phyloP scores from a whole-genome alignment of 495 filamentous ascomycete genomes.

The Neurospora intermedia region DNA sequence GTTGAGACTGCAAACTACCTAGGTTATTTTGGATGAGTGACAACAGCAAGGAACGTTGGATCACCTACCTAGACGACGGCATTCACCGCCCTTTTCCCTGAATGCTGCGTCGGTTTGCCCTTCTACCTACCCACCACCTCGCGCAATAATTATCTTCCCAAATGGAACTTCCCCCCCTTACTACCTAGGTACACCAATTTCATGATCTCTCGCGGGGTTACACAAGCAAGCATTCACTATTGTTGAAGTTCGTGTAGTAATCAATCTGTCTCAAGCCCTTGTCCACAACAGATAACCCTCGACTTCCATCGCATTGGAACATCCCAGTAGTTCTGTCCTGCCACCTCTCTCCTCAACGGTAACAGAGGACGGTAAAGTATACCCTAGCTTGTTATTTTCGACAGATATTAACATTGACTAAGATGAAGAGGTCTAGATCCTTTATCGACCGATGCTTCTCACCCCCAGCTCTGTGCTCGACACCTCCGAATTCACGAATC shows the following conservation, averaged over 20 bases:
- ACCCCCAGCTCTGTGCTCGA: neutral
- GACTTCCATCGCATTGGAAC: neutral
- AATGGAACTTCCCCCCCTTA: neutral
- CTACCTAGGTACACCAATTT: neutral
- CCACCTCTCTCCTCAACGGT: neutral
- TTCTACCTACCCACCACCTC: neutral
- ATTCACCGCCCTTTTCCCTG: neutral
- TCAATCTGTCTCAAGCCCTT: neutral
- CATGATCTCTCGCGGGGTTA: neutral
- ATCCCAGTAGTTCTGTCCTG: neutral
- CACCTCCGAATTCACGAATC: neutral
- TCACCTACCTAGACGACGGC: neutral
- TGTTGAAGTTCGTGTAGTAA: neutral
- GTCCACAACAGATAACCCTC: neutral
- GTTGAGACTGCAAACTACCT: neutral
- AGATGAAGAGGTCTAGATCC: neutral
- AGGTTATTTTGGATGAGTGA: neutral
- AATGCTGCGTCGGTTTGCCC: neutral
- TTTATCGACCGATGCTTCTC: neutral
- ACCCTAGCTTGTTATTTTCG: neutral
- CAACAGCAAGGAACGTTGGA: neutral
- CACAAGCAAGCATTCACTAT: neutral
- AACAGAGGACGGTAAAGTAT: neutral
- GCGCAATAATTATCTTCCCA: neutral
- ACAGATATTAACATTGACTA: neutral